phyloP scores from a whole-genome alignment of 2,329 filamentous ascomycete genomes.

The Colletotrichum sp. region DNA sequence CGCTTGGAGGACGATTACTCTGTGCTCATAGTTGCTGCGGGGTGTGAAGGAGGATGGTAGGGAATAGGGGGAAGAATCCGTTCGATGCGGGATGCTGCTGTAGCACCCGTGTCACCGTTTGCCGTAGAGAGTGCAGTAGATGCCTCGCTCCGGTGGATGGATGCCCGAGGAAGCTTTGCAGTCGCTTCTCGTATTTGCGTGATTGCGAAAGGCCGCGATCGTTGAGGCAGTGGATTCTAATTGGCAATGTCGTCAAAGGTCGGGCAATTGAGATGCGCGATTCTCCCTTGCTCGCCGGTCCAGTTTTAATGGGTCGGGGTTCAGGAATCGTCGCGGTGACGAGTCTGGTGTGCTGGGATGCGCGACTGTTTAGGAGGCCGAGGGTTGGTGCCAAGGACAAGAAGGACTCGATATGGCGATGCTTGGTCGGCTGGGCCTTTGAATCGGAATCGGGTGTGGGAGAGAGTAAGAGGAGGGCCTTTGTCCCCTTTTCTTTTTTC shows the following conservation, averaged over 20 bases:
- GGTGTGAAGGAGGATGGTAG: not conserved
- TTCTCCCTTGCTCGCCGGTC: conserved; percentile 19
- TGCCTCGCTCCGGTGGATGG: not conserved
- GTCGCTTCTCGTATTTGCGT: not conserved
- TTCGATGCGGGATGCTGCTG: conserved; percentile 4
- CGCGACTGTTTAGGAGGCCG: not conserved
- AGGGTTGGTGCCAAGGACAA: not conserved
- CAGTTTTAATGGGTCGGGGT: conserved; percentile 14
- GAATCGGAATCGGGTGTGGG: not conserved
- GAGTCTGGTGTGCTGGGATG: not conserved
- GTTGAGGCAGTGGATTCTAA: not conserved
- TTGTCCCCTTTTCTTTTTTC: conserved; percentile 3
- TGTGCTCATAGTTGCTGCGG: conserved; percentile 62
- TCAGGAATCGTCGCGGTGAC: conserved; percentile 8
- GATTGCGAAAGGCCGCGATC: not conserved
- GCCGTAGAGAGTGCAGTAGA: not conserved
- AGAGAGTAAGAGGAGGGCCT: not conserved
- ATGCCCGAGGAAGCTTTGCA: not conserved
- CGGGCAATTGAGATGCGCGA: conserved; percentile 12
- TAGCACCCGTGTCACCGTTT: not conserved
- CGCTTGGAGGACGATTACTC: conserved; percentile 37
- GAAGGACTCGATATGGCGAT: not conserved
- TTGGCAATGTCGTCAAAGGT: conserved; percentile 9
- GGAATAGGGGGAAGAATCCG: not conserved
- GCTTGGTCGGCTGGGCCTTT: not conserved